Percentiles rank a stretch among this genome's conserved stretches.
Evolutionary conservation across 2,329 filamentous ascomycete genomes (phyloP).

Genomic region (Ophiostoma sp.): DNA sequence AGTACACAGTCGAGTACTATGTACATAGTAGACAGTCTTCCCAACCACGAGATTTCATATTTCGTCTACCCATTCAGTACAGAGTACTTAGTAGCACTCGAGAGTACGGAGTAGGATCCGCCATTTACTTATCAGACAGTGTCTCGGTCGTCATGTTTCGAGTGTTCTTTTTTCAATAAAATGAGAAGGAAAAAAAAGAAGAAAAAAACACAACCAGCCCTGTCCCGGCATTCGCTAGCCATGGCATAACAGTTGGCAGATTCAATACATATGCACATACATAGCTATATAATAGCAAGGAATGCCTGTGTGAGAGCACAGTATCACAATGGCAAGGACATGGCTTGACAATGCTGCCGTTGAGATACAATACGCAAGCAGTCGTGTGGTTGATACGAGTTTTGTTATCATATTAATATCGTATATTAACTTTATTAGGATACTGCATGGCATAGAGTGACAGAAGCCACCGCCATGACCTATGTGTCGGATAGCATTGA

Average conservation of each 20-base stretch:
- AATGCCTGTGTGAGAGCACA: neutral
- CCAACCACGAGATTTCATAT: neutral
- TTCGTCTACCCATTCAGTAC: too few relatives aligned
- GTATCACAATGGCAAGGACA: neutral
- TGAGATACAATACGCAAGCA: neutral
- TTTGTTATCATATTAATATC: too few relatives aligned
- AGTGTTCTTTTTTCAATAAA: neutral
- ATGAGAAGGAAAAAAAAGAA: too few relatives aligned
- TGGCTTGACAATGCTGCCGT: neutral
- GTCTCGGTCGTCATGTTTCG: neutral
- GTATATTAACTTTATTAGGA: neutral
- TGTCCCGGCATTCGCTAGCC: neutral
- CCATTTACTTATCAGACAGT: conserved; percentile 1
- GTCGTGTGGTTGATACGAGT: neutral
- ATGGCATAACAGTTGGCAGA: neutral
- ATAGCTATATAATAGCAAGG: too few relatives aligned
- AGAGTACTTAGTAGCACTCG: too few relatives aligned
- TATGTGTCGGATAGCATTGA: too few relatives aligned
- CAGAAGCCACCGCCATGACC: neutral
- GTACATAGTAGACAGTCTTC: neutral
- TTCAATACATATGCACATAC: too few relatives aligned
- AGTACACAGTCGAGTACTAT: neutral
- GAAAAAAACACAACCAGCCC: neutral
- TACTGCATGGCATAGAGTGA: neutral
- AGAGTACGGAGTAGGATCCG: too few relatives aligned